phyloP scores from a whole-genome alignment of 768 basidiomycete genomes.

The Leucocoprinus leucothites region DNA sequence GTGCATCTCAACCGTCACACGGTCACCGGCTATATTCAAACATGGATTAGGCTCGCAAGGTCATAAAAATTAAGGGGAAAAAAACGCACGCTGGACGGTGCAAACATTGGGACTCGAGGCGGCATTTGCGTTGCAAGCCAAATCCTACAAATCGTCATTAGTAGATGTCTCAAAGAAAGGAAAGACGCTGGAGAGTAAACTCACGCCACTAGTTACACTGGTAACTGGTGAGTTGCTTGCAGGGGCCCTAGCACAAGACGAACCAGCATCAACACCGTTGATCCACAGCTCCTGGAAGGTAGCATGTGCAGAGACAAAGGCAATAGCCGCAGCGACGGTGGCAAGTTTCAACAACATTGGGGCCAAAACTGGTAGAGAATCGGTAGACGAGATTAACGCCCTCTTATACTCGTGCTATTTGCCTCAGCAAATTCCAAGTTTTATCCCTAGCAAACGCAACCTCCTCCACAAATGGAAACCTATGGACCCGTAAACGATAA shows the following conservation, averaged over 20 bases:
- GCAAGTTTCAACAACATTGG: not conserved
- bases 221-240: constrained; percentile 46
- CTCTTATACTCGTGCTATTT: too few species aligned
- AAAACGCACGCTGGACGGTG: constrained; percentile 34
- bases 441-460: too few species aligned
- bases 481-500: too few species aligned
- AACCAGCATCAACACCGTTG: constrained; percentile 44
- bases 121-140: constrained; percentile 45
- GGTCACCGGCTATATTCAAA: constrained; percentile 36
- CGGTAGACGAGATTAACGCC: too few species aligned
- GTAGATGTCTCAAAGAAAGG: not conserved
- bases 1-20: constrained; percentile 52
- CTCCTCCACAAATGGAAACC: too few species aligned
- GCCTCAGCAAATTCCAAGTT: too few species aligned
- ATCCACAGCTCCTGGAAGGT: constrained; percentile 56
- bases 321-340: constrained; percentile 31
- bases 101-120: constrained; percentile 35
- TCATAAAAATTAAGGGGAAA: too few species aligned
- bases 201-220: constrained; percentile 31
- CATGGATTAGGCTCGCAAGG: too few species aligned
- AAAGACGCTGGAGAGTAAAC: constrained; percentile 9
- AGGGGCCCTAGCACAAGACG: constrained; percentile 43
- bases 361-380: too few species aligned
- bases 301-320: constrained; percentile 44
- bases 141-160: constrained; percentile 26